A percentile compares a stretch with the other conserved stretches of the same genome.
Conservation (phyloP, 192 early-diverging fungal genomes). For the Mortierella claussenii region DNA sequence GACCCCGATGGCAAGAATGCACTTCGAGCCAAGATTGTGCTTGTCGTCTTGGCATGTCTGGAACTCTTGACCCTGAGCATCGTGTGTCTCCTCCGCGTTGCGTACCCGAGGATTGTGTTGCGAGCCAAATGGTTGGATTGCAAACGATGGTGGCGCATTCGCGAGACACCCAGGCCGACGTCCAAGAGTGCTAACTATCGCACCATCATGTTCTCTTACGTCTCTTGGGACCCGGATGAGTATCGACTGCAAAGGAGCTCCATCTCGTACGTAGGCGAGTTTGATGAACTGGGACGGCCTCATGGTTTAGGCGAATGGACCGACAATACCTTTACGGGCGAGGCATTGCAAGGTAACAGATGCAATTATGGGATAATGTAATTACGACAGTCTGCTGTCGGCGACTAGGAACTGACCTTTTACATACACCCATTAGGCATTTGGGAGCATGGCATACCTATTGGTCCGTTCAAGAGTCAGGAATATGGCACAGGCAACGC, state of each 20-base stretch:
- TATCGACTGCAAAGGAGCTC: conserved; percentile 25
- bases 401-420: too few species aligned
- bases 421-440: conserved; percentile 35
- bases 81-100: conserved; percentile 28
- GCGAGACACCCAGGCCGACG: conserved; percentile 3
- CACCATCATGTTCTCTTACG: conserved; percentile 47
- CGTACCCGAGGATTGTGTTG: conserved; percentile 48
- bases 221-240: conserved; percentile 53
- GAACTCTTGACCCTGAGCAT: conserved; percentile 34
- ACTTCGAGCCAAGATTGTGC: conserved; percentile 24
- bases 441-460: conserved; percentile 51
- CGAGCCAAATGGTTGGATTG: conserved; percentile 43
- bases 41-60: conserved; percentile 30
- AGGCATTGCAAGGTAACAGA: conserved; percentile 49
- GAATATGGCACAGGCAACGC: conserved; percentile 55
- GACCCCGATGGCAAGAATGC: background rate
- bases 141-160: conserved; percentile 51
- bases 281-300: conserved; percentile 47
- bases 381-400: too few species aligned
- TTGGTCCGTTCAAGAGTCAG: conserved; percentile 55
- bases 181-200: conserved; percentile 27
- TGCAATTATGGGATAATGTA: too few species aligned
- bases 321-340: conserved; percentile 53
- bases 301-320: conserved; percentile 57
- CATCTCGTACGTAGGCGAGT: conserved; percentile 53